Conservation (phyloP, 2,329 filamentous ascomycete genomes). For the Penicillium sp. region DNA sequence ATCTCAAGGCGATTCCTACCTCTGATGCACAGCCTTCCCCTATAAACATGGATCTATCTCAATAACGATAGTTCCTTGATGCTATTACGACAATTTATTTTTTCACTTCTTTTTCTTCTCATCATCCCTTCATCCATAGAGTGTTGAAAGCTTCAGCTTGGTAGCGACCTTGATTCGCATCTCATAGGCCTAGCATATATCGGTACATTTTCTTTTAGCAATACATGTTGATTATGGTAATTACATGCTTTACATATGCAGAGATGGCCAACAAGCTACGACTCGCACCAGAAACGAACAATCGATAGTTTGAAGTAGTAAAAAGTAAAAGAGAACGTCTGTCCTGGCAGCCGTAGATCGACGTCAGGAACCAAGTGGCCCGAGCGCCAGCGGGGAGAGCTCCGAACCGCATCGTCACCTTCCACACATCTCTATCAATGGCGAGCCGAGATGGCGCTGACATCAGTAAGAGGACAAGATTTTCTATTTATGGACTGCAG, state of each 20-base stretch:
- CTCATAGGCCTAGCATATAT: neutral
- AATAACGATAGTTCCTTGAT: neutral
- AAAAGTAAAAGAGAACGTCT: neutral
- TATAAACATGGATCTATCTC: conserved; percentile 18
- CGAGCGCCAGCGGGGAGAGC: conserved; percentile 22
- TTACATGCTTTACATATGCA: neutral
- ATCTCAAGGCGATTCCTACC: neutral
- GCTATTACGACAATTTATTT: neutral
- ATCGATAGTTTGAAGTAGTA: too few species aligned
- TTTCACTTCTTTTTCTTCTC: neutral
- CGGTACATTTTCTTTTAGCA: neutral
- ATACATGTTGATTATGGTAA: neutral
- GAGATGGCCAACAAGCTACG: neutral
- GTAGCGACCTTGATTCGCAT: neutral
- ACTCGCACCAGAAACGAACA: neutral
- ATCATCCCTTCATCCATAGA: neutral
- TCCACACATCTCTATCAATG: conserved; percentile 25
- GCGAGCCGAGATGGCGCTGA: conserved; percentile 43
- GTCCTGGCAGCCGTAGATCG: neutral
- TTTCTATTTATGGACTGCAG: neutral
- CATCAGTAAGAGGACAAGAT: conserved; percentile 33
- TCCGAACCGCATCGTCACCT: conserved; percentile 20
- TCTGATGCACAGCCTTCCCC: conserved; percentile 4
- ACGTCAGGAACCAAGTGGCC: conserved; percentile 13
- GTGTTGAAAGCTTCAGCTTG: neutral